Evolutionary conservation across 2,329 filamentous ascomycete genomes (phyloP).

Genomic region (Pseudopithomyces maydicus): DNA sequence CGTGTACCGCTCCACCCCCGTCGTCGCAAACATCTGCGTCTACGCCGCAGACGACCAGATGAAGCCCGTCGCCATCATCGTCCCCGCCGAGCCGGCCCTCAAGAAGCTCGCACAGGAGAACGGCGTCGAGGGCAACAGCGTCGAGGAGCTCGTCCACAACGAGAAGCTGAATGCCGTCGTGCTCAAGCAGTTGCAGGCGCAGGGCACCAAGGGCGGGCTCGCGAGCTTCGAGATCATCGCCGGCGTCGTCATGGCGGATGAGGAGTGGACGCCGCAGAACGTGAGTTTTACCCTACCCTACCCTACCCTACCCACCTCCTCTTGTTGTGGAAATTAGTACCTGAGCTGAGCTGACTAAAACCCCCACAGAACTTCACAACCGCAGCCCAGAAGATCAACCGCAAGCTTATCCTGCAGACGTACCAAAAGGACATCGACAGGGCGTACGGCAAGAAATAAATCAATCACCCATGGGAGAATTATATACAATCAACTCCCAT

Average conservation of each 20-base stretch:
- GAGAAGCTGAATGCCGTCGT: constrained; percentile 67
- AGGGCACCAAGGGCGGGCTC: constrained; percentile 70
- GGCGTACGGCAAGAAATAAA: constrained; percentile 45
- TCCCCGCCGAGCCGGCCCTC: constrained; percentile 61
- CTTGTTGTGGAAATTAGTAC: too few relatives aligned
- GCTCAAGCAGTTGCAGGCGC: constrained; percentile 71
- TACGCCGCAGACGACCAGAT: constrained; percentile 76
- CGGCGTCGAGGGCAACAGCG: constrained; percentile 66
- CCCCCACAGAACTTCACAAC: constrained; percentile 53
- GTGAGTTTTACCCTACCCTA: constrained; percentile 62
- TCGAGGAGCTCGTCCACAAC: constrained; percentile 72
- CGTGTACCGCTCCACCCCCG: constrained; percentile 79
- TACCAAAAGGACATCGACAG: constrained; percentile 57
- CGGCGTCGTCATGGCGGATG: constrained; percentile 78
- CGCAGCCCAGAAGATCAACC: constrained; percentile 59
- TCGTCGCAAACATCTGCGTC: constrained; percentile 85
- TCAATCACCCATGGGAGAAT: too few relatives aligned
- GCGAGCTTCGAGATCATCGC: constrained; percentile 74
- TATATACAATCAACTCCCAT: too few relatives aligned
- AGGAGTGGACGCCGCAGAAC: constrained; percentile 86
- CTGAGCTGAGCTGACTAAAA: constrained; percentile 31
- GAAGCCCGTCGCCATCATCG: constrained; percentile 83
- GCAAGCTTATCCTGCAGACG: constrained; percentile 55
- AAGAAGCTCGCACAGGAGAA: constrained; percentile 61
- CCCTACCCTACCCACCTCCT: too few relatives aligned